Percentiles rank a stretch among this genome's conserved stretches.
These are phyloP conservation scores for Linaria vulgaris DNA, from an alignment of 257 asterid species.

Conservation along the genomic window DNA sequence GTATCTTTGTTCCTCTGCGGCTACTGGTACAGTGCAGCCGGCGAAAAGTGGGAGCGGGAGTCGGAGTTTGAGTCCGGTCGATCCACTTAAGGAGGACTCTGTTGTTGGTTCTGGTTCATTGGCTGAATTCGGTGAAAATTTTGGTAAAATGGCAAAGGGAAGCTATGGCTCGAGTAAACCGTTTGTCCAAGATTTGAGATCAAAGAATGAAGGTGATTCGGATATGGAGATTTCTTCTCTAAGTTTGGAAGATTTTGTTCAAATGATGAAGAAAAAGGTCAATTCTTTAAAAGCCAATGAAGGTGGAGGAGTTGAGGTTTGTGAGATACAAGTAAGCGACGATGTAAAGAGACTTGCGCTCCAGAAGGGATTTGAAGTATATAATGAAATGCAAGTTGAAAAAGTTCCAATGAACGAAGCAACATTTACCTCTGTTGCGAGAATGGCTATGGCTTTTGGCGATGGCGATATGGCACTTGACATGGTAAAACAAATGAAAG, in stretches of 20 bases:
- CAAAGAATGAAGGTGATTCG: slow-evolving; percentile 21
- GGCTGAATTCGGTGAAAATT: slow-evolving; percentile 24
- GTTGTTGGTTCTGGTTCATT: slow-evolving; percentile 27
- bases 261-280: slow-evolving; percentile 39
- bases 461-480: slow-evolving; percentile 81
- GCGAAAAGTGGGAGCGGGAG: slow-evolving; percentile 69
- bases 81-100: slow-evolving; percentile 30
- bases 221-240: slow-evolving; percentile 24
- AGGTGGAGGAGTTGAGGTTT: slow-evolving; percentile 19
- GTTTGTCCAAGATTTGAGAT: not conserved
- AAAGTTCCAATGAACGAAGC: slow-evolving; percentile 78
- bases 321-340: slow-evolving; percentile 53
- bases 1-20: slow-evolving; percentile 90
- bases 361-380: slow-evolving; percentile 65
- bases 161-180: slow-evolving; percentile 16
- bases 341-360: slow-evolving; percentile 59
- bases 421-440: slow-evolving; percentile 71
- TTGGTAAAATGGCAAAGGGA: slow-evolving; percentile 29
- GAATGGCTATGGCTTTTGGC: slow-evolving; percentile 77
- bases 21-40: slow-evolving; percentile 75
- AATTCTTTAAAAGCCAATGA: slow-evolving; percentile 20
- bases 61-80: slow-evolving; percentile 45
- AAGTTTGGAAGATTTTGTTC: slow-evolving; percentile 54
- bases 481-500: slow-evolving; percentile 68
- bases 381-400: slow-evolving; percentile 49